These are phyloP conservation scores for Eucalyptus coolabah DNA, from an alignment of 345 rosid genomes.

Conservation along the genomic window DNA sequence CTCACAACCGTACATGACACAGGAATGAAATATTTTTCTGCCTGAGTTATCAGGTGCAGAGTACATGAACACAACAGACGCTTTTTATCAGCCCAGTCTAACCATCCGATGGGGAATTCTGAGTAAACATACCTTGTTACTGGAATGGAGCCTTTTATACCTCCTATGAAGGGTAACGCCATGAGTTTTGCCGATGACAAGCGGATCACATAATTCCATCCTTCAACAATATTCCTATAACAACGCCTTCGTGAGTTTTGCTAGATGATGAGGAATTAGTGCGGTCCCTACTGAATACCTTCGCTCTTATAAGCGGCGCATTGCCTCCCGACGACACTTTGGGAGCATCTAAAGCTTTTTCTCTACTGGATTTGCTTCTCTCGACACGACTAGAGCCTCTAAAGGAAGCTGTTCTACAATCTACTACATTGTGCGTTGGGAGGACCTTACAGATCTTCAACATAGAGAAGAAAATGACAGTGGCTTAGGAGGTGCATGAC, in stretches of 20 bases:
- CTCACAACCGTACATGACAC: not conserved
- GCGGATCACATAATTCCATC: not conserved
- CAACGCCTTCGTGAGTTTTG: not conserved
- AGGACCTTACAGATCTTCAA: not conserved
- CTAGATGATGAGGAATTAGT: not conserved
- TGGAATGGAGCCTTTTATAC: not conserved
- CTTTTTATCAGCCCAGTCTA: no score
- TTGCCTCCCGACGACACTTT: not conserved
- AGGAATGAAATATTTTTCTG: not conserved
- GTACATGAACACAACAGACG: not conserved
- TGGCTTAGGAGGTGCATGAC: no score
- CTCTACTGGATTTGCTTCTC: not conserved
- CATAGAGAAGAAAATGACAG: not conserved
- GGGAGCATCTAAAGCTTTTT: not conserved
- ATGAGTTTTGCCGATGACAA: not conserved
- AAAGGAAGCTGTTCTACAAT: not conserved
- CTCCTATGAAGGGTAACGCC: not conserved
- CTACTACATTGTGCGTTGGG: not conserved
- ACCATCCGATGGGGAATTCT: not conserved
- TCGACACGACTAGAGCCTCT: not conserved
- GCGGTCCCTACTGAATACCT: not conserved
- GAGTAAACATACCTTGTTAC: not conserved
- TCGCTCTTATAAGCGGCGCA: not conserved
- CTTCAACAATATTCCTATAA: not conserved
- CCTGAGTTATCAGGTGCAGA: not conserved